Evolutionary conservation across 345 rosid species (phyloP), one percentile per base, ranked within the genome.

Genomic region (Syzygium grande): DNA sequence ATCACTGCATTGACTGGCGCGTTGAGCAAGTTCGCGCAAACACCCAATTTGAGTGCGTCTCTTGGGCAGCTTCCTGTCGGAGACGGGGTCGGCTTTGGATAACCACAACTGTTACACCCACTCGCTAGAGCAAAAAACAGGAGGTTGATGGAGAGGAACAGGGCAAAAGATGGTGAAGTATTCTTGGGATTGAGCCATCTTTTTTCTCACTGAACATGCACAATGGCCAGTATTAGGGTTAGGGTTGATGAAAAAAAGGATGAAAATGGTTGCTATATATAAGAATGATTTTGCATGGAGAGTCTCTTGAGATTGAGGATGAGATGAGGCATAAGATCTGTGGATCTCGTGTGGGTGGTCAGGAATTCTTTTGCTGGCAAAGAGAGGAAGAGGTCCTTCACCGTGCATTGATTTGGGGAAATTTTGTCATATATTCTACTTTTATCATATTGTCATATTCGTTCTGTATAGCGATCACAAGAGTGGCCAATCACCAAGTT

Each of bases 1-100:
- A 95, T 90, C 27, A 90, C 95, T 3, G 93, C 87, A 43, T 91
- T 94, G 11, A 94, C 87, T 2, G 93, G 38, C 9, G 93, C 94
- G 21, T 91, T 90, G 3, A 96, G 91, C 90, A 96, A 85, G 77
- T 92, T 92, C 17, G 96, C 92, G 86, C 96, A 96, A 23, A 94
- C 92, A 10, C 96, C 95, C 8, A 96, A 90, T 88, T 92, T 90
- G 46, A 93, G 87, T 79, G 94, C 89, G 87, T 96, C 95, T 87
- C 90, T 93, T 15, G 97, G 95, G 92, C 96, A 95, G 30, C 65
- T 34, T 41, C 25, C n/a, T 88, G 49, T 58, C 15, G 65, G 65
- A 58, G 65, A 59, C 11, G 94, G 95, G 90, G 88, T 65, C 7
- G 94, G 93, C 84, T 88, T 93, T 3, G 91, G 86, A 41, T 90